These are phyloP conservation scores for Effrenium voratum DNA, from an alignment of 73 alveolate genomes.

Conservation along the genomic window DNA sequence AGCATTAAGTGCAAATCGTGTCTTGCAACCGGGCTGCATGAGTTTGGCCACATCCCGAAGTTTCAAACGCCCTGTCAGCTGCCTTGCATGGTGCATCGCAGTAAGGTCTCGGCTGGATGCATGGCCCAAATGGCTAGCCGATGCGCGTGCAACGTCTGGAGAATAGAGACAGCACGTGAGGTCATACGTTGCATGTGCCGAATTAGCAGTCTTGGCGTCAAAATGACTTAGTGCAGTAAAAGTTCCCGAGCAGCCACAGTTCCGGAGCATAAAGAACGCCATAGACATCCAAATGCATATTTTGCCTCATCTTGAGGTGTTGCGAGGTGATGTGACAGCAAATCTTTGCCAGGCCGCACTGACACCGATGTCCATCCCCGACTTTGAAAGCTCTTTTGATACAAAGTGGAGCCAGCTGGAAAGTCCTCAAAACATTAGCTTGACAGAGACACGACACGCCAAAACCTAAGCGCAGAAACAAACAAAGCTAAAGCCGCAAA, in stretches of 20 bases:
- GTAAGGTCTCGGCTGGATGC: too few species aligned
- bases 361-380: constrained; percentile 11
- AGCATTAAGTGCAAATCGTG: too few species aligned
- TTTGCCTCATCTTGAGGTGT: not conserved
- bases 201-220: too few species aligned
- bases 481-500: not conserved
- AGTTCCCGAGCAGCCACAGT: not conserved
- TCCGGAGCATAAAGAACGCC: not conserved
- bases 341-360: not conserved
- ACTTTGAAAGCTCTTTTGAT: not conserved
- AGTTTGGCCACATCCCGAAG: not conserved
- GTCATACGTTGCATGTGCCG: too few species aligned
- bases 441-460: not conserved
- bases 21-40: too few species aligned
- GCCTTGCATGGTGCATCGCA: not conserved
- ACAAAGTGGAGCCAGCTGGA: not conserved
- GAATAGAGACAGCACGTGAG: too few species aligned
- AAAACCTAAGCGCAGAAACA: not conserved
- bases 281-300: constrained; percentile 1
- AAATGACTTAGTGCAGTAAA: too few species aligned
- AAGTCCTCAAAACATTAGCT: not conserved
- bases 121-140: too few species aligned
- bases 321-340: not conserved
- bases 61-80: not conserved
- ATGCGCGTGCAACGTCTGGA: too few species aligned